These are phyloP conservation scores for Coemansia sp. DNA, from an alignment of 192 early-diverging fungal species.

Conservation along the genomic window DNA sequence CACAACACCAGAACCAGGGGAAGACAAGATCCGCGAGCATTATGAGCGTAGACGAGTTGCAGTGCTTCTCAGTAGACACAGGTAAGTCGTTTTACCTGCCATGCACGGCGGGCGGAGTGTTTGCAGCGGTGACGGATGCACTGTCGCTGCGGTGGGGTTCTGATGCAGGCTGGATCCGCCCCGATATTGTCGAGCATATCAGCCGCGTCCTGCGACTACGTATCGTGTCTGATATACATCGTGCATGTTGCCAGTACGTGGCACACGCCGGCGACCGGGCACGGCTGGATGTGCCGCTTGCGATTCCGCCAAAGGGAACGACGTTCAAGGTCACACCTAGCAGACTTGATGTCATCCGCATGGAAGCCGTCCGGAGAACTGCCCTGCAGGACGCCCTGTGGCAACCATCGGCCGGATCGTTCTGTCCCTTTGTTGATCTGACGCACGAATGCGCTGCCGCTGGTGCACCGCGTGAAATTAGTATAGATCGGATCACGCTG, in stretches of 20 bases:
- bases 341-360: slow-evolving; percentile 20
- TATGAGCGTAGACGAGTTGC: slow-evolving; percentile 34
- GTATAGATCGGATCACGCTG: slow-evolving; percentile 2
- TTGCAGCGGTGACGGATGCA: slow-evolving; percentile 18
- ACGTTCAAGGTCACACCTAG: neutral
- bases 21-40: neutral
- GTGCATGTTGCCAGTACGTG: slow-evolving; percentile 14
- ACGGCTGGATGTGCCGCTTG: neutral
- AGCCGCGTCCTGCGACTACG: slow-evolving; percentile 29
- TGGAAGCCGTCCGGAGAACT: slow-evolving; percentile 13
- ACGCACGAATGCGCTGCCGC: neutral
- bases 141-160: neutral
- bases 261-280: slow-evolving; percentile 1
- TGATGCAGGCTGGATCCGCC: slow-evolving; percentile 22
- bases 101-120: slow-evolving; percentile 13
- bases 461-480: neutral
- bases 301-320: slow-evolving; percentile 5
- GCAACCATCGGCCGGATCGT: slow-evolving; percentile 5
- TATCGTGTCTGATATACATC: slow-evolving; percentile 20
- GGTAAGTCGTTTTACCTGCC: slow-evolving; percentile 33
- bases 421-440: slow-evolving; percentile 13
- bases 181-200: slow-evolving; percentile 42
- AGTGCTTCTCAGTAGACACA: slow-evolving; percentile 2
- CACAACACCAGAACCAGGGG: too few relatives aligned
- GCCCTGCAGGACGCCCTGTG: slow-evolving; percentile 37